Evolutionary conservation across 129 eudicot species (phyloP).

Genomic region (Glebionis coronaria): DNA sequence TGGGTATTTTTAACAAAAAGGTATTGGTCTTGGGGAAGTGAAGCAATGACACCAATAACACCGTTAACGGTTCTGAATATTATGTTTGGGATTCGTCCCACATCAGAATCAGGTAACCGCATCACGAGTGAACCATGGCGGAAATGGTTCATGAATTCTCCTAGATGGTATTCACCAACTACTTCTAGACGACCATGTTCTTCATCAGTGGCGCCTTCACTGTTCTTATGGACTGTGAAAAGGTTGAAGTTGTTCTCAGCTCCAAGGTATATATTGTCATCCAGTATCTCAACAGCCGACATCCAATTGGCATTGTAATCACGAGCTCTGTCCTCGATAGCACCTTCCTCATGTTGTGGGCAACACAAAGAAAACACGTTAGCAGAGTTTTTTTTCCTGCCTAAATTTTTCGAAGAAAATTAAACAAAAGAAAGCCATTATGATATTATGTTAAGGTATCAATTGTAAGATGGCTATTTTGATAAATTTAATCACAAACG

Average conservation of each 20-base stretch:
- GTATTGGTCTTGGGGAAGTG: too few relatives aligned
- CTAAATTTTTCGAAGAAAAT: too few relatives aligned
- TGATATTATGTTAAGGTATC: background rate
- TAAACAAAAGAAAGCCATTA: background rate
- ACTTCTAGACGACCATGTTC: slow-evolving; percentile 96
- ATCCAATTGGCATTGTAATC: slow-evolving; percentile 98
- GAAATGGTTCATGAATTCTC: slow-evolving; percentile 87
- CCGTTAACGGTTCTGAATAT: slow-evolving; percentile 93
- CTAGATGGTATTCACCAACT: slow-evolving; percentile 93
- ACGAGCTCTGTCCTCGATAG: slow-evolving; percentile 97
- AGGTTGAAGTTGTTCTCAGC: slow-evolving; percentile 91
- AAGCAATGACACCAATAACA: slow-evolving; percentile 92
- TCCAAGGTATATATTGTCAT: slow-evolving; percentile 88
- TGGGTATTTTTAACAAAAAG: too few relatives aligned
- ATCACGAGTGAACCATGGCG: slow-evolving; percentile 92
- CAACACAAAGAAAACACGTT: background rate
- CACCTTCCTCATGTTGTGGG: slow-evolving; percentile 90
- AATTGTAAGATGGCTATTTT: background rate
- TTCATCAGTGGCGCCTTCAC: slow-evolving; percentile 97
- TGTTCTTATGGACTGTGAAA: slow-evolving; percentile 88
- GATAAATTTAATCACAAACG: background rate
- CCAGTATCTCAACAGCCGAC: slow-evolving; percentile 94
- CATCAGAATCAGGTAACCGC: slow-evolving; percentile 92
- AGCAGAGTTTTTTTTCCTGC: too few relatives aligned
- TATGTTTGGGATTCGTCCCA: slow-evolving; percentile 78